Evolutionary conservation across 2,329 filamentous ascomycete species (phyloP).

Genomic region (Neofusicoccum umdonicola): DNA sequence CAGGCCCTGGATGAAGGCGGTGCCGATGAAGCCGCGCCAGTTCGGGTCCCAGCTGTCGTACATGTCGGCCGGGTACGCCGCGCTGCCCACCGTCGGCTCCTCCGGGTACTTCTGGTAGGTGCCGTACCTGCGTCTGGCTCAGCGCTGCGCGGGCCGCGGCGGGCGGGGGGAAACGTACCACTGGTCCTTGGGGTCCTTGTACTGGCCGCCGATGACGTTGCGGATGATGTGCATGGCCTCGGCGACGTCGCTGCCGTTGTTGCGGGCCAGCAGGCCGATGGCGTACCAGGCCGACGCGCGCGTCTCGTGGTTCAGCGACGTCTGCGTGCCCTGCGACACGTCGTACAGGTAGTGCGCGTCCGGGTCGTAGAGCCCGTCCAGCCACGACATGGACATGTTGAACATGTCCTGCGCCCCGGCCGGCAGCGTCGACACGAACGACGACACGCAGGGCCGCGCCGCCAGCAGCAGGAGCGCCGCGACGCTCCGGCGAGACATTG

Average conservation of each 20-base stretch:
- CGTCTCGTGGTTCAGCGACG: conserved; percentile 55
- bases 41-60: conserved; percentile 63
- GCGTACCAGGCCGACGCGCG: conserved; percentile 60
- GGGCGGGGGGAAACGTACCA: conserved; percentile 45
- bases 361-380: conserved; percentile 56
- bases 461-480: not conserved
- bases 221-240: conserved; percentile 55
- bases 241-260: conserved; percentile 48
- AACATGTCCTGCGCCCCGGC: conserved; percentile 24
- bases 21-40: conserved; percentile 63
- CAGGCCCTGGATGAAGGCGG: conserved; percentile 56
- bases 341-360: conserved; percentile 54
- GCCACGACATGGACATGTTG: conserved; percentile 53
- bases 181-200: conserved; percentile 51
- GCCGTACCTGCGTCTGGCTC: conserved; percentile 37
- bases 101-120: conserved; percentile 57
- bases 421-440: conserved; percentile 2
- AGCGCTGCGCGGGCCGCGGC: not conserved
- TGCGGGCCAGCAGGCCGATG: conserved; percentile 56
- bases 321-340: conserved; percentile 25
- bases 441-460: not conserved
- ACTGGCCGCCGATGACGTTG: conserved; percentile 55
- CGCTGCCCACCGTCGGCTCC: conserved; percentile 56
- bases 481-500: not conserved
- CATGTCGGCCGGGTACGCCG: conserved; percentile 49